Evolutionary conservation across 169 alveolate genomes (phyloP), one percentile per base, ranked within the genome.

Genomic region (Babesia sp.): DNA sequence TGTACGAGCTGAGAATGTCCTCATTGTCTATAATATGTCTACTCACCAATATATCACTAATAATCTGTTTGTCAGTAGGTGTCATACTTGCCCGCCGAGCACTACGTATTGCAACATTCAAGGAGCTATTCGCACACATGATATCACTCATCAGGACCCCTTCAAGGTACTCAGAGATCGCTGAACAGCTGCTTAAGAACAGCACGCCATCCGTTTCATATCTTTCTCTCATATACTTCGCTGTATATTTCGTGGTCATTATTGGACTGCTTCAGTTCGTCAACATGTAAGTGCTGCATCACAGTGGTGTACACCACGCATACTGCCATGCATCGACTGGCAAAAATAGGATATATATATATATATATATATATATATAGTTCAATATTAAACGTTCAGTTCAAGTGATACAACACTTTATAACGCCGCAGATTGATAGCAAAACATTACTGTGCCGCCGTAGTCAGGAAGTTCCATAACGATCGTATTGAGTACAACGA

Each of bases 201-300:
- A 34, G 53, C 39, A 20, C 9, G 5, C 63, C 63, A 12, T 7
- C 61, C 2, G 48, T 64, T 4, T 28, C 74, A 18, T 11, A 26
- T 3, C 18, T 34, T 16, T 4, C 34, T 1, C n/a, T 64, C 53
- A 50, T 64, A n/a, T 48, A 31, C 74, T 64, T 64, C 39, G 61
- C 50, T 11, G 16, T 36, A 9, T 64, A 33, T 50, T 64, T 64
- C 50, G 59, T 36, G 18, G n/a, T 57, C 5, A 14, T 44, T 11
- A 0, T 16, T 31, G 50, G 60, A 4, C 51, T 50, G 28, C 20
- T 46, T 34, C 3, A 18, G 24, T 26, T 9, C 12, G 45, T 46
- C 20, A 64, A 64, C 63, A 4, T 64, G 74, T 64, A 64, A 33
- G 74, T 64, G 44, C 18, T n/a, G 1, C 7, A 28, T 24, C 7